Evolutionary conservation across 768 basidiomycete genomes (phyloP).

Genomic region (Holtermannia corniformis): DNA sequence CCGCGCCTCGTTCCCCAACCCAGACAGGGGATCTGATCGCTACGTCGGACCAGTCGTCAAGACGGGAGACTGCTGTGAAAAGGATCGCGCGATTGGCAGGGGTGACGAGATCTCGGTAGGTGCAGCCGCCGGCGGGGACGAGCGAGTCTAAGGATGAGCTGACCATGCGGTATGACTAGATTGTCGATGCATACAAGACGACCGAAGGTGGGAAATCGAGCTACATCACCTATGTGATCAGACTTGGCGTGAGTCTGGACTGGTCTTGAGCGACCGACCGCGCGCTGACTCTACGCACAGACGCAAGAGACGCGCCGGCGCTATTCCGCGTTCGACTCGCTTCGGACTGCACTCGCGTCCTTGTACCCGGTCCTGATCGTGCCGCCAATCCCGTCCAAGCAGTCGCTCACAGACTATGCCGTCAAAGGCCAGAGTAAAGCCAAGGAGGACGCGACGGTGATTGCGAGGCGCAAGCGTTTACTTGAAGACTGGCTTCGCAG

Average conservation of each 20-base stretch:
- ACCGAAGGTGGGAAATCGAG: constrained; percentile 73
- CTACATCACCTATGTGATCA: constrained; percentile 91
- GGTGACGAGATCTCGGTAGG: constrained; percentile 28
- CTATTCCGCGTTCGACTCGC: constrained; percentile 95
- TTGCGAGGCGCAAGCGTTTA: constrained; percentile 85
- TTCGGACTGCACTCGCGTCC: constrained; percentile 69
- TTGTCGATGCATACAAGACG: constrained; percentile 92
- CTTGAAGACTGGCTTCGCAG: constrained; percentile 91
- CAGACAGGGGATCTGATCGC: constrained; percentile 2
- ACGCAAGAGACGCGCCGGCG: constrained; percentile 72
- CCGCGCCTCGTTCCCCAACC: background rate
- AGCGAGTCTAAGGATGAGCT: background rate
- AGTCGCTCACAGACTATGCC: constrained; percentile 90
- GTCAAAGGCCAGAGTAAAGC: constrained; percentile 74
- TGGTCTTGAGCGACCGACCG: background rate
- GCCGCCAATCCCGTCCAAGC: constrained; percentile 95
- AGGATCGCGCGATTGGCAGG: constrained; percentile 31
- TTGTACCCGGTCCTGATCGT: constrained; percentile 94
- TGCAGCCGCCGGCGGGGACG: too few species aligned
- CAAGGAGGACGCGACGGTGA: constrained; percentile 87
- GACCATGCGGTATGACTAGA: constrained; percentile 50
- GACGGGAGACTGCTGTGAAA: constrained; percentile 36
- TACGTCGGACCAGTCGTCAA: constrained; percentile 32
- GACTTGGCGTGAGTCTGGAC: constrained; percentile 58
- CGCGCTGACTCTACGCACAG: constrained; percentile 44